These are phyloP conservation scores for Mycena rosella DNA, from an alignment of 768 basidiomycete genomes.

Conservation along the genomic window DNA sequence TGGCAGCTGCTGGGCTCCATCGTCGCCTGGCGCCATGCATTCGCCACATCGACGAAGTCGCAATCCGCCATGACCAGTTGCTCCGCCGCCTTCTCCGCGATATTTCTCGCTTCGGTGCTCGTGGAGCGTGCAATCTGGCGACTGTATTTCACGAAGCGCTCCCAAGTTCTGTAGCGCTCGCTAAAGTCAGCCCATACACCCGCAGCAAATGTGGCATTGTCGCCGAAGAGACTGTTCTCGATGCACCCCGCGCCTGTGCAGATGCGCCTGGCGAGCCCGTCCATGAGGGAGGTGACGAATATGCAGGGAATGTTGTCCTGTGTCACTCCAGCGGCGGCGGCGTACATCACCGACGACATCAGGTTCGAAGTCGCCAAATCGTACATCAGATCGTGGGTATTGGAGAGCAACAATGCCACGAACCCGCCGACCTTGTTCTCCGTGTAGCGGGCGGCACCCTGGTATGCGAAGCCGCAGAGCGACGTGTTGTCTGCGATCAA, in stretches of 20 bases:
- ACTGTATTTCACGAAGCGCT: slow-evolving; percentile 27
- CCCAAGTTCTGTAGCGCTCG: slow-evolving; percentile 20
- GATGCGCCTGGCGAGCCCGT: background rate
- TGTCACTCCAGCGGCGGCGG: background rate
- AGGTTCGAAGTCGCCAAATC: slow-evolving; percentile 12
- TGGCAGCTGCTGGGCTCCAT: background rate
- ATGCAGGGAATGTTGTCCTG: slow-evolving; percentile 12
- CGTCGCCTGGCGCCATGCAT: background rate
- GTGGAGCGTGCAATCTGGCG: too few species aligned
- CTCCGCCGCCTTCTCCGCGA: background rate
- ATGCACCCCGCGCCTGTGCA: too few species aligned
- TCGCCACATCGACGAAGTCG: background rate
- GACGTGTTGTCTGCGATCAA: slow-evolving; percentile 6
- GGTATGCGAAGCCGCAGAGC: slow-evolving; percentile 6
- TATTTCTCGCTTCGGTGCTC: background rate
- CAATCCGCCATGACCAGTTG: background rate
- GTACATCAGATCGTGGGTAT: slow-evolving; percentile 17
- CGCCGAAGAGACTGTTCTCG: slow-evolving; percentile 5
- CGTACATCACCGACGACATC: too few species aligned
- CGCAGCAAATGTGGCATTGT: background rate
- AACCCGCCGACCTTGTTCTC: slow-evolving; percentile 1
- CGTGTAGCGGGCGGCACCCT: background rate
- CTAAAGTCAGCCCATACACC: slow-evolving; percentile 18
- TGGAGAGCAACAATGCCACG: background rate
- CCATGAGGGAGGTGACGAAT: slow-evolving; percentile 9